Evolutionary conservation across 192 early-diverging fungal genomes (phyloP).

Genomic region (Linnemannia exigua): DNA sequence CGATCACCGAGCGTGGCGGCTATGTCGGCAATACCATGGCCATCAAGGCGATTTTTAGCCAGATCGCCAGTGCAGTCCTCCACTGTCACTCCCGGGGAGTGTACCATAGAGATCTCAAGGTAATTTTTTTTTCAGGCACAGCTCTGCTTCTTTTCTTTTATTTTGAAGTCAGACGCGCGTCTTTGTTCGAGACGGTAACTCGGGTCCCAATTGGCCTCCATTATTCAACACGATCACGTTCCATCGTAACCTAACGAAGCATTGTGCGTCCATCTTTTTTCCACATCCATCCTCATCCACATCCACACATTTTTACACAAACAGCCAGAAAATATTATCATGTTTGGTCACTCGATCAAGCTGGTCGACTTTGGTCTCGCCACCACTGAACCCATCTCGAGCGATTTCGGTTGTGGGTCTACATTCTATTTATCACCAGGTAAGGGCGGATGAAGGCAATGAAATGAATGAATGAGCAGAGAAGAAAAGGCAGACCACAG

Average conservation of each 20-base stretch:
- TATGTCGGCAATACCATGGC: constrained; percentile 79
- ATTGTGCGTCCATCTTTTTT: background rate
- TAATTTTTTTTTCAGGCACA: constrained; percentile 18
- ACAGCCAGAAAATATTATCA: constrained; percentile 84
- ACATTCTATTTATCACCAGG: constrained; percentile 72
- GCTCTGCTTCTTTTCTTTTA: background rate
- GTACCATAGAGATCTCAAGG: constrained; percentile 82
- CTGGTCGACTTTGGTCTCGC: constrained; percentile 97
- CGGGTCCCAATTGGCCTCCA: background rate
- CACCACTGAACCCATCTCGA: constrained; percentile 74
- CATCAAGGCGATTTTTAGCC: constrained; percentile 84
- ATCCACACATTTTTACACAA: background rate
- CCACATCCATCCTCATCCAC: constrained; percentile 5
- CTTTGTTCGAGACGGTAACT: background rate
- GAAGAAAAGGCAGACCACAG: too few species aligned
- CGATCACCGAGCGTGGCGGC: constrained; percentile 85
- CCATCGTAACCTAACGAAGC: background rate
- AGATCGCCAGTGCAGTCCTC: constrained; percentile 87
- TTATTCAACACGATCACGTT: background rate
- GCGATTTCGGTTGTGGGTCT: constrained; percentile 77
- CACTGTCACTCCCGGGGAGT: constrained; percentile 77
- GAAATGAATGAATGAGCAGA: background rate
- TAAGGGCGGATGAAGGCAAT: constrained; percentile 51
- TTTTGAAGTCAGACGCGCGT: background rate
- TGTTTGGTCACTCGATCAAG: constrained; percentile 81